phyloP scores from a whole-genome alignment of 2,329 filamentous ascomycete genomes.

The Alternaria novae-zelandiae region DNA sequence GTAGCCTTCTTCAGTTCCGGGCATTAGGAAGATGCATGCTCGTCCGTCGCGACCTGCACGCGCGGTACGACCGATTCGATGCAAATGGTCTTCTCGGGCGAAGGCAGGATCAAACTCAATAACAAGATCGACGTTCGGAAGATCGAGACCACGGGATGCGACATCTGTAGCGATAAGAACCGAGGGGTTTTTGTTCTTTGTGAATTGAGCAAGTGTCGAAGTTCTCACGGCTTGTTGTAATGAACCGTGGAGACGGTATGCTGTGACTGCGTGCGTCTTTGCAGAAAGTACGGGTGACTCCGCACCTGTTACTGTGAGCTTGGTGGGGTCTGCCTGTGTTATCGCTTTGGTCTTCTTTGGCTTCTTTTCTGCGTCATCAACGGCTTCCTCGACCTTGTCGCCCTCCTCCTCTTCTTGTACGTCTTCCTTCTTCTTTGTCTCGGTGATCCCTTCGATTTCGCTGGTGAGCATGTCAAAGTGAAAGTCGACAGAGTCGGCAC shows the following conservation, averaged over 20 bases:
- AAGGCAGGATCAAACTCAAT: slow-evolving; percentile 97
- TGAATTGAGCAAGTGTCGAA: slow-evolving; percentile 81
- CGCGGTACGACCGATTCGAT: slow-evolving; percentile 92
- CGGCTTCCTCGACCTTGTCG: slow-evolving; percentile 20
- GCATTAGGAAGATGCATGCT: slow-evolving; percentile 86
- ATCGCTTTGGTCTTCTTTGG: slow-evolving; percentile 50
- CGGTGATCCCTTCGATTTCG: slow-evolving; percentile 40
- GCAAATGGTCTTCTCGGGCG: slow-evolving; percentile 89
- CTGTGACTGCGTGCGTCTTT: slow-evolving; percentile 74
- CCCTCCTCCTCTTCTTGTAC: slow-evolving; percentile 29
- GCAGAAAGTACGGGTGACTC: slow-evolving; percentile 76
- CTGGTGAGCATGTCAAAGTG: slow-evolving; percentile 82
- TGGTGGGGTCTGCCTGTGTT: slow-evolving; percentile 48
- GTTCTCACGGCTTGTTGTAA: slow-evolving; percentile 87
- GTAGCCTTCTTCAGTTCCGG: slow-evolving; percentile 91
- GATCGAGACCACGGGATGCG: slow-evolving; percentile 90
- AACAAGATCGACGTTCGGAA: slow-evolving; percentile 92
- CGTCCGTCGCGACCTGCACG: slow-evolving; percentile 88
- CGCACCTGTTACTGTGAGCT: slow-evolving; percentile 64
- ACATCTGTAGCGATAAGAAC: slow-evolving; percentile 95
- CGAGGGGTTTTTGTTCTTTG: slow-evolving; percentile 73
- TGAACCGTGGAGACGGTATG: slow-evolving; percentile 91
- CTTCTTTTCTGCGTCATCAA: slow-evolving; percentile 20
- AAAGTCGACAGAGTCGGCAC: slow-evolving; percentile 95
- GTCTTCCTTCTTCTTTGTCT: slow-evolving; percentile 20